Evolutionary conservation across 768 basidiomycete genomes (phyloP).

Genomic region (Lactarius sanguifluus): DNA sequence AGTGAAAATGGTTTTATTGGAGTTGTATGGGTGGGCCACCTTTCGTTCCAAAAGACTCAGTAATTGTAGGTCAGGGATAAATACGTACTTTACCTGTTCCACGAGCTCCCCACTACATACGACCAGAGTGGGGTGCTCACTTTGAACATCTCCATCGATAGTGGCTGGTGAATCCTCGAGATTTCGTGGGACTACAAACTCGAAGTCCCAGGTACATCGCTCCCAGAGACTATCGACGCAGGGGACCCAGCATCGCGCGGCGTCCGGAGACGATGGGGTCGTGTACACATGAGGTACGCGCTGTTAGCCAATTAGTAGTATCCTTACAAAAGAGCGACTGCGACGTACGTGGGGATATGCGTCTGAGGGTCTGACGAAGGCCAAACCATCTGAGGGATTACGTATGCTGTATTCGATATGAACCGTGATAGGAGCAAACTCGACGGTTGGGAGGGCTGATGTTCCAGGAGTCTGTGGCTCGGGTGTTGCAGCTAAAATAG

Average conservation of each 20-base stretch:
- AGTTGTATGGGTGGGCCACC: constrained; percentile 92
- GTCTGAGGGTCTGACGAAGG: constrained; percentile 80
- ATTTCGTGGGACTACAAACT: constrained; percentile 88
- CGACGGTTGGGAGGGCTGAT: constrained; percentile 31
- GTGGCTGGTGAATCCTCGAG: constrained; percentile 60
- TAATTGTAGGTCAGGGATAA: constrained; percentile 8
- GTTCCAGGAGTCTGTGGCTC: constrained; percentile 70
- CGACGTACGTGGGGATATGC: constrained; percentile 78
- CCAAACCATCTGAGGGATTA: constrained; percentile 80
- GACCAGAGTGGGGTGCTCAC: constrained; percentile 77
- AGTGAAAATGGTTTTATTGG: constrained; percentile 91
- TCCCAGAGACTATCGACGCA: constrained; percentile 95
- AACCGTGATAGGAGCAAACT: constrained; percentile 74
- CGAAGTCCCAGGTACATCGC: constrained; percentile 97
- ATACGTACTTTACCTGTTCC: constrained; percentile 65
- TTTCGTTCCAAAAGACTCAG: constrained; percentile 36
- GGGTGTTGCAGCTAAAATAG: constrained; percentile 63
- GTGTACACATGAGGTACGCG: constrained; percentile 94
- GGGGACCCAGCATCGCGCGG: constrained; percentile 98
- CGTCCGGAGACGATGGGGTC: constrained; percentile 80
- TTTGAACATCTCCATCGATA: constrained; percentile 49
- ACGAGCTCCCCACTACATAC: constrained; percentile 93
- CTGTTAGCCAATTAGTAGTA: constrained; percentile 41
- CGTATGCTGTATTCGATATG: constrained; percentile 79
- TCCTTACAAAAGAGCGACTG: neutral